Evolutionary conservation across 2,329 filamentous ascomycete species (phyloP).

Genomic region (Keithomyces neogunnii): DNA sequence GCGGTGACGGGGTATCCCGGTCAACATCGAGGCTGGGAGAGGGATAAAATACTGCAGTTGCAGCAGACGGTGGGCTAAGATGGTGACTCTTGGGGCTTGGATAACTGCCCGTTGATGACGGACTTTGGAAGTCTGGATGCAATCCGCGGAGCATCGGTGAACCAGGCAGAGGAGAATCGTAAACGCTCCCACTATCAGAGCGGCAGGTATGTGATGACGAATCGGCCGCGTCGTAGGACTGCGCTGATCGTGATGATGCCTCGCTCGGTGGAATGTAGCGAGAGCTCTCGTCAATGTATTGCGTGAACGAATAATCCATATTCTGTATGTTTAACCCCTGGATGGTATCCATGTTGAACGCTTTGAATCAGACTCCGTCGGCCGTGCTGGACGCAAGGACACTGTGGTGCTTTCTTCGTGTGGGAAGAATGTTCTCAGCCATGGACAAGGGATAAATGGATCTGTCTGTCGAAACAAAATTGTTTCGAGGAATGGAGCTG

Average conservation of each 20-base stretch:
- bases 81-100: constrained; percentile 4
- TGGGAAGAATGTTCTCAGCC: neutral
- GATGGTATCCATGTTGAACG: neutral
- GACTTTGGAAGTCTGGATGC: neutral
- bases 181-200: constrained; percentile 1
- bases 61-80: constrained; percentile 4
- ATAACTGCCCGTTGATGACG: constrained; percentile 2
- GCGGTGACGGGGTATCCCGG: constrained; percentile 9
- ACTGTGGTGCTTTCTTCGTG: neutral
- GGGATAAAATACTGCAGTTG: constrained; percentile 7
- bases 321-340: neutral
- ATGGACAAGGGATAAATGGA: neutral
- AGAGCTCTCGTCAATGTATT: constrained; percentile 1
- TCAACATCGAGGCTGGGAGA: constrained; percentile 12
- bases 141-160: constrained; percentile 1
- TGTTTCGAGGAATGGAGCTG: neutral
- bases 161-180: constrained; percentile 1
- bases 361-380: neutral
- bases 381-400: neutral
- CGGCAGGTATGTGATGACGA: constrained; percentile 3
- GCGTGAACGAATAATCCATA: neutral
- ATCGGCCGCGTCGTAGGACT: neutral
- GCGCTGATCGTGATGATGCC: neutral
- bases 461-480: neutral
- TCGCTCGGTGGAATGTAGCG: constrained; percentile 1